A percentile compares a stretch with the other conserved stretches of the same genome.
phyloP scores from a whole-genome alignment of 2,329 filamentous ascomycete genomes.

The Allantophomopsis lycopodina region DNA sequence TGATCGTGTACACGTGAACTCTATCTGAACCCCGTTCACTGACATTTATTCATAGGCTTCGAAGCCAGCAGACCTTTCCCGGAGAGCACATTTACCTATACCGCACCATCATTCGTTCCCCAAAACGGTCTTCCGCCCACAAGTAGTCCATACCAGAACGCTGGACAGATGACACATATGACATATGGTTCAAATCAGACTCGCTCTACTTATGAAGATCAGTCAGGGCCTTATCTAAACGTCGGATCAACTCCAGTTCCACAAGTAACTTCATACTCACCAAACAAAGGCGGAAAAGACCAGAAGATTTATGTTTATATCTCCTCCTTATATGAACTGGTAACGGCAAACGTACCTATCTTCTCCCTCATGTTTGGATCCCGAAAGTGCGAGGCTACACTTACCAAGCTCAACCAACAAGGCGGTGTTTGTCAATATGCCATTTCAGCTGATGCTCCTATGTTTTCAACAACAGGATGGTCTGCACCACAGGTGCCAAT shows the following conservation, averaged over 20 bases:
- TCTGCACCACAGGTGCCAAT: constrained; percentile 41
- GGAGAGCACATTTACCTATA: constrained; percentile 30
- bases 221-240: constrained; percentile 53
- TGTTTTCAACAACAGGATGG: constrained; percentile 40
- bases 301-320: constrained; percentile 64
- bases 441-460: constrained; percentile 59
- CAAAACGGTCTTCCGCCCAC: constrained; percentile 30
- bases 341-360: constrained; percentile 37
- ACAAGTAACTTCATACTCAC: constrained; percentile 56
- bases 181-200: constrained; percentile 28
- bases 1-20: constrained; percentile 4
- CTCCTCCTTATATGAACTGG: constrained; percentile 61
- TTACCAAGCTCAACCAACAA: constrained; percentile 46
- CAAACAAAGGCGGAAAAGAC: constrained; percentile 52
- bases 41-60: constrained; percentile 11
- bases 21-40: constrained; percentile 1
- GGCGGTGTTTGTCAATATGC: constrained; percentile 54
- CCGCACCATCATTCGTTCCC: constrained; percentile 31
- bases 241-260: constrained; percentile 43
- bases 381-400: constrained; percentile 54
- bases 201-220: constrained; percentile 43
- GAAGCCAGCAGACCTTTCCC: constrained; percentile 14
- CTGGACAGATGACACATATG: constrained; percentile 14
- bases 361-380: constrained; percentile 67
- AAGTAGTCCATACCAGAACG: constrained; percentile 13